Evolutionary conservation across 2,329 filamentous ascomycete genomes (phyloP).

Genomic region (Cladophialophora psammophila): DNA sequence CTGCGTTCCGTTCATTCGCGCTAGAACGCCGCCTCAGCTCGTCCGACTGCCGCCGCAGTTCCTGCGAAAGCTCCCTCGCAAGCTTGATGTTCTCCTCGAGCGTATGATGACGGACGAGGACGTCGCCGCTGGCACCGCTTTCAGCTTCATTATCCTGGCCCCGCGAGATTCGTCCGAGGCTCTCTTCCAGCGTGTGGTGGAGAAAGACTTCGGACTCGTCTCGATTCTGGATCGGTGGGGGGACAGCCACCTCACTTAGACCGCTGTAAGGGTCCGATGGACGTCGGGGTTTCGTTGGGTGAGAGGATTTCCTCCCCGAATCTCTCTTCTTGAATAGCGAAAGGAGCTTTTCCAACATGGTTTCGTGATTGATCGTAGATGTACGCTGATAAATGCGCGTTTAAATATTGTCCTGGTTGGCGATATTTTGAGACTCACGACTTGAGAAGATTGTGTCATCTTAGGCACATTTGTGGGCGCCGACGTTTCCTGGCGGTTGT

Average conservation of each 20-base stretch:
- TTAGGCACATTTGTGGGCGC: too few relatives aligned
- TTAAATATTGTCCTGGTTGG: too few relatives aligned
- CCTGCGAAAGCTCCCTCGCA: slow-evolving; percentile 17
- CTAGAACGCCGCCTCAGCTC: slow-evolving; percentile 2
- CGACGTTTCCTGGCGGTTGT: too few relatives aligned
- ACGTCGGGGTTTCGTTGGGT: neutral
- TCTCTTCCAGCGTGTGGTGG: slow-evolving; percentile 24
- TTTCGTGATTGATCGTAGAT: neutral
- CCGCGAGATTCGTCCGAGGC: slow-evolving; percentile 9
- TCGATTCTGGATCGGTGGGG: slow-evolving; percentile 20
- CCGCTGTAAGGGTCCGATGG: neutral
- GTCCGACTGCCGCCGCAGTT: slow-evolving; percentile 20
- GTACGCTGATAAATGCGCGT: too few relatives aligned
- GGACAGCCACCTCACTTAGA: slow-evolving; percentile 22
- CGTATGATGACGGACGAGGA: slow-evolving; percentile 25
- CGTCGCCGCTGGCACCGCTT: neutral
- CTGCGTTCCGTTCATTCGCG: too few relatives aligned
- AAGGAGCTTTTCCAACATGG: neutral
- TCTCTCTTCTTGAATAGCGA: neutral
- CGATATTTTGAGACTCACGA: too few relatives aligned
- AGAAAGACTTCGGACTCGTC: slow-evolving; percentile 17
- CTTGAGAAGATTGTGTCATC: too few relatives aligned
- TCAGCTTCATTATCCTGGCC: slow-evolving; percentile 7
- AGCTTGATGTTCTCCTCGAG: slow-evolving; percentile 27
- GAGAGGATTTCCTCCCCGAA: neutral